These are phyloP conservation scores for Fusarium mexicanum DNA, from an alignment of 2,329 filamentous ascomycete genomes.

Conservation along the genomic window DNA sequence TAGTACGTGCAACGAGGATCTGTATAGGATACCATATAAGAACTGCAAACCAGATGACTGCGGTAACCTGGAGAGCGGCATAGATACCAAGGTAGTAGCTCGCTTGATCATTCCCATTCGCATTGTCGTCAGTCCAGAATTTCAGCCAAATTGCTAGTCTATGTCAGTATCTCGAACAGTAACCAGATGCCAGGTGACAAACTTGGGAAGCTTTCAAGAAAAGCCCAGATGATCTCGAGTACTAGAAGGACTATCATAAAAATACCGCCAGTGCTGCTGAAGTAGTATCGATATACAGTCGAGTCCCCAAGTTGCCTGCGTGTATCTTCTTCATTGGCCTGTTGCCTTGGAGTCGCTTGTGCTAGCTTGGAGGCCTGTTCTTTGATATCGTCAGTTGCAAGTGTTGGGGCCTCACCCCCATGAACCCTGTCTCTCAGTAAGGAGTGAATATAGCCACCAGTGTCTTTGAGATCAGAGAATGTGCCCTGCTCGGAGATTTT, in stretches of 20 bases:
- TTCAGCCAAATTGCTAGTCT: conserved; percentile 46
- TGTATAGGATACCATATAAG: conserved; percentile 30
- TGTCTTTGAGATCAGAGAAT: conserved; percentile 28
- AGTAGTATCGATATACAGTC: conserved; percentile 45
- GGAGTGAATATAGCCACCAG: conserved; percentile 16
- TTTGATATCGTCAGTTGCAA: not conserved
- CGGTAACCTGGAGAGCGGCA: conserved; percentile 35
- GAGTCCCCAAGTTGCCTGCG: conserved; percentile 44
- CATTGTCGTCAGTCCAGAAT: conserved; percentile 43
- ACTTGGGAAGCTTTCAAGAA: conserved; percentile 46
- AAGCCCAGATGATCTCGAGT: conserved; percentile 41
- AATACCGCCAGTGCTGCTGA: conserved; percentile 40
- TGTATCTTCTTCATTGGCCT: conserved; percentile 19
- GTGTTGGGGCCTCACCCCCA: too few species aligned
- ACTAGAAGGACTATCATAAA: conserved; percentile 37
- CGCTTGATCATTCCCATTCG: not conserved
- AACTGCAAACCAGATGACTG: conserved; percentile 34
- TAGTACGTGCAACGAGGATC: not conserved
- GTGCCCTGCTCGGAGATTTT: conserved; percentile 47
- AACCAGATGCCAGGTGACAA: not conserved
- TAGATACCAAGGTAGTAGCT: conserved; percentile 43
- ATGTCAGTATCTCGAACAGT: not conserved
- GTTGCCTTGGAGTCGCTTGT: conserved; percentile 15
- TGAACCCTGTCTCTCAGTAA: not conserved
- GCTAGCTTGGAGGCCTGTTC: not conserved